Evolutionary conservation across 2,329 filamentous ascomycete species (phyloP), one percentile per base, ranked within the genome.

Genomic region (Verticillium zaregamsianum): DNA sequence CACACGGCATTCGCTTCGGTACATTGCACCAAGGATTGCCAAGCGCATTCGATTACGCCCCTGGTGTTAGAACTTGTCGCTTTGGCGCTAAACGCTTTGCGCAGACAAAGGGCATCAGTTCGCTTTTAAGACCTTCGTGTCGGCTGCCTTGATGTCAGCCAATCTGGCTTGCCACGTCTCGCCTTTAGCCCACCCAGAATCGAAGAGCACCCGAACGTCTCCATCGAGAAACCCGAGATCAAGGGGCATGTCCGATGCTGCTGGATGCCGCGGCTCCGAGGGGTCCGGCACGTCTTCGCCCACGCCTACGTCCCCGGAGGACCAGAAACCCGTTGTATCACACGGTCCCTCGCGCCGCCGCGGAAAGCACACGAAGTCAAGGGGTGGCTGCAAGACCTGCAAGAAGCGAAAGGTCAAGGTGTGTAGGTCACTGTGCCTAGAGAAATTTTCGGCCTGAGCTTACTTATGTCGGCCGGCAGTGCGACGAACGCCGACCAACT

Each of bases 301-400:
- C 20, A 20, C 45, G n/a, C 14, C n/a, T 14, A 11, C 20, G 20
- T 23, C 45, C 20, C 45, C 45, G 17, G 59, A 52, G 1, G 57
- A 59, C 31, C n/a, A 37, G 32, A 20, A 63, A 58, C 17, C 61
- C 35, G 0, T n/a, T 23, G 31, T 37, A 20, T 7, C 59, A 45
- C 6, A 59, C 59, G 3, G 17, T n/a, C 1, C 56, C 31, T 2
- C 57, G 56, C 14, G 61, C 57, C 45, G 37, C 39, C 45, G 23
- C 11, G 59, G 49, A 3, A 52, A 52, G 20, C 45, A 52, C 20
- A 52, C 20, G 39, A 67, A 66, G 40, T 66, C 66, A 52, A 61
- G 65, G n/a, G 59, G 61, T 55, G 66, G 66, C 5, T 67, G 66
- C 60, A 61, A 60, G 40, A 66, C 66, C 15, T 67, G 66, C 56